A percentile compares a stretch with the other conserved stretches of the same genome.
Evolutionary conservation across 2,329 filamentous ascomycete species (phyloP).

Genomic region (Trichoderma atroviride): DNA sequence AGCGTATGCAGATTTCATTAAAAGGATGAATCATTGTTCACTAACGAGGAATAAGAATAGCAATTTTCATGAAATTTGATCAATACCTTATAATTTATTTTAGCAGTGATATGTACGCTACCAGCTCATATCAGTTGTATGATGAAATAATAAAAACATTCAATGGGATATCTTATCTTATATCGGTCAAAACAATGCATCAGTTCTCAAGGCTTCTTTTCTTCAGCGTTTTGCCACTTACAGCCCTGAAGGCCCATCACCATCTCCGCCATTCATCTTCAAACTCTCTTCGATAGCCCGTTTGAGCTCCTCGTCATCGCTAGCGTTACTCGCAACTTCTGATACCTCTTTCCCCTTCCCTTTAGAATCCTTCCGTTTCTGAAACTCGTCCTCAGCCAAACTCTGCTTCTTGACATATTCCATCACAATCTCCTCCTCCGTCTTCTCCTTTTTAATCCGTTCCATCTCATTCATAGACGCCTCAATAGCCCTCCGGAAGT

Average conservation of each 20-base stretch:
- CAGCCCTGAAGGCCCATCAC: conserved; percentile 33
- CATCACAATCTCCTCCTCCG: conserved; percentile 73
- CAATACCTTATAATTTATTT: neutral
- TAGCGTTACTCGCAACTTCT: conserved; percentile 41
- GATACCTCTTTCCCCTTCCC: conserved; percentile 39
- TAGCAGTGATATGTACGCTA: neutral
- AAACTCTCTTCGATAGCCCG: conserved; percentile 60
- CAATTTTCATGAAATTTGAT: neutral
- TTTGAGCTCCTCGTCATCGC: conserved; percentile 57
- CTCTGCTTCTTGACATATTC: conserved; percentile 80
- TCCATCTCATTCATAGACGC: conserved; percentile 49
- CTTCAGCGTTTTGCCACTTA: neutral
- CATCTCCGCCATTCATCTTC: conserved; percentile 42
- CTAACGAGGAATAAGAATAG: no score
- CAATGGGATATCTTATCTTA: neutral
- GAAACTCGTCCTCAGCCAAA: conserved; percentile 64
- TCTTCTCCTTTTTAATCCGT: conserved; percentile 47
- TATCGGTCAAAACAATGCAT: neutral
- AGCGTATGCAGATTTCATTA: neutral
- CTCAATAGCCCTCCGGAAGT: conserved; percentile 49
- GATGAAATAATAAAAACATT: neutral
- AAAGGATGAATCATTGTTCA: neutral
- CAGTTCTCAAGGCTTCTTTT: neutral
- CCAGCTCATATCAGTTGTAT: neutral
- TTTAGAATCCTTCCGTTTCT: conserved; percentile 36